A percentile compares a stretch with the other conserved stretches of the same genome.
phyloP scores from a whole-genome alignment of 805 yeast species.

The Candida morakotiae region DNA sequence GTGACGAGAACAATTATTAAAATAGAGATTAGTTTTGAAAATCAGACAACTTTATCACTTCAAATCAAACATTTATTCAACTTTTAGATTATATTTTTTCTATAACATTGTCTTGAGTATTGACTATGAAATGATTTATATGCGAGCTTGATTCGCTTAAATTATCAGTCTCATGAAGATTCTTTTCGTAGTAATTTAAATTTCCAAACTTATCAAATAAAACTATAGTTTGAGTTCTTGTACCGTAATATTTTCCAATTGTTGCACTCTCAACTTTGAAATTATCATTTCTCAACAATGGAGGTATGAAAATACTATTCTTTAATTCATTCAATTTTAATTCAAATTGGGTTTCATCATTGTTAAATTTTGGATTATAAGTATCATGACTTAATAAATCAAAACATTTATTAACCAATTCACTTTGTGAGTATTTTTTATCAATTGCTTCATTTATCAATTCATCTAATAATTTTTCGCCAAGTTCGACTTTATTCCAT shows the following conservation, averaged over 20 bases:
- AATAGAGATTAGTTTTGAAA: too few species aligned
- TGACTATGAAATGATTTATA: constrained; percentile 11
- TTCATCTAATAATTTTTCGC: constrained; percentile 27
- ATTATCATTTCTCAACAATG: constrained; percentile 27
- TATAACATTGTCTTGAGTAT: constrained; percentile 6
- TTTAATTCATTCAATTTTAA: constrained; percentile 40
- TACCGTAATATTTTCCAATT: constrained; percentile 68
- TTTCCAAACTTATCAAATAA: constrained; percentile 49
- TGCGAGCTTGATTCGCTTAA: constrained; percentile 6
- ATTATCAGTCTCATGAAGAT: constrained; percentile 48
- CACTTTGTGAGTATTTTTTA: constrained; percentile 23
- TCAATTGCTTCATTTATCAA: constrained; percentile 16
- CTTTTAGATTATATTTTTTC: background rate
- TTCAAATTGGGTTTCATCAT: constrained; percentile 10
- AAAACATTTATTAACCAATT: constrained; percentile 50
- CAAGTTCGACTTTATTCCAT: constrained; percentile 71
- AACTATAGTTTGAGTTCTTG: constrained; percentile 81
- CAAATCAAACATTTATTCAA: too few species aligned
- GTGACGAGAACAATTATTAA: too few species aligned
- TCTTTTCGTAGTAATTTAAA: constrained; percentile 59
- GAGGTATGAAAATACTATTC: constrained; percentile 70
- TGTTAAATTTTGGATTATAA: constrained; percentile 20
- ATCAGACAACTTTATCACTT: too few species aligned
- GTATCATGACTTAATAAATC: constrained; percentile 46
- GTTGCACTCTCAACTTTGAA: constrained; percentile 7